A percentile compares a stretch with the other conserved stretches of the same genome.
Evolutionary conservation across 148 eudicot genomes (phyloP).

Genomic region (Fallopia convolvulus): DNA sequence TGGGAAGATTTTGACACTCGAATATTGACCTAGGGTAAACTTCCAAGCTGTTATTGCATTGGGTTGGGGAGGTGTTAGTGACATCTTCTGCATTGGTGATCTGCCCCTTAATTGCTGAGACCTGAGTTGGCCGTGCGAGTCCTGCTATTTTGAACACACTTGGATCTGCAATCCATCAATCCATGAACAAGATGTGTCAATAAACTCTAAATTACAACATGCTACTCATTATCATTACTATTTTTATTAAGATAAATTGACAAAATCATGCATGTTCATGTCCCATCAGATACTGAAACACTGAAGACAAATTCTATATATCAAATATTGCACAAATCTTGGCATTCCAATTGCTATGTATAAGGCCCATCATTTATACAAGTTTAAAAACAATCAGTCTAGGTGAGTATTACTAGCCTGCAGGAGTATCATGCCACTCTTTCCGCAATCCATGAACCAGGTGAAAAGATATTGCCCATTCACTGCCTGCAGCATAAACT

Average conservation of each 20-base stretch:
- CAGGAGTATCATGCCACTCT: slow-evolving; percentile 96
- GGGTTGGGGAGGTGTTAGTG: slow-evolving; percentile 52
- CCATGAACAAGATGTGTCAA: background rate
- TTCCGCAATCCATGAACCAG: slow-evolving; percentile 60
- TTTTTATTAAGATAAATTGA: background rate
- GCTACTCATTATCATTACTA: background rate
- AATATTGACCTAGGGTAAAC: too few relatives aligned
- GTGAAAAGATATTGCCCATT: slow-evolving; percentile 93
- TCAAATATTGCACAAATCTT: background rate
- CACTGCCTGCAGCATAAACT: slow-evolving; percentile 61
- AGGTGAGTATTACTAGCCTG: slow-evolving; percentile 38
- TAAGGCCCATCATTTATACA: background rate
- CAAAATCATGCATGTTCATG: background rate
- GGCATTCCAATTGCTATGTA: background rate
- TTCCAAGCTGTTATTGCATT: background rate
- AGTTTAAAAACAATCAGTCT: background rate
- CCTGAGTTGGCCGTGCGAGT: slow-evolving; percentile 72
- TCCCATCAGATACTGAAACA: too few relatives aligned
- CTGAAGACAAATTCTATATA: too few relatives aligned
- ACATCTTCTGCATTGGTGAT: slow-evolving; percentile 49
- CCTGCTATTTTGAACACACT: slow-evolving; percentile 64
- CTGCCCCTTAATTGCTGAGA: slow-evolving; percentile 48
- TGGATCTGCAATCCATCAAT: slow-evolving; percentile 35
- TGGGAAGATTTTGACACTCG: too few relatives aligned
- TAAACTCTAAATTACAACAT: background rate